Conservation (phyloP, 768 basidiomycete species). For the Lactarius trivialis region DNA sequence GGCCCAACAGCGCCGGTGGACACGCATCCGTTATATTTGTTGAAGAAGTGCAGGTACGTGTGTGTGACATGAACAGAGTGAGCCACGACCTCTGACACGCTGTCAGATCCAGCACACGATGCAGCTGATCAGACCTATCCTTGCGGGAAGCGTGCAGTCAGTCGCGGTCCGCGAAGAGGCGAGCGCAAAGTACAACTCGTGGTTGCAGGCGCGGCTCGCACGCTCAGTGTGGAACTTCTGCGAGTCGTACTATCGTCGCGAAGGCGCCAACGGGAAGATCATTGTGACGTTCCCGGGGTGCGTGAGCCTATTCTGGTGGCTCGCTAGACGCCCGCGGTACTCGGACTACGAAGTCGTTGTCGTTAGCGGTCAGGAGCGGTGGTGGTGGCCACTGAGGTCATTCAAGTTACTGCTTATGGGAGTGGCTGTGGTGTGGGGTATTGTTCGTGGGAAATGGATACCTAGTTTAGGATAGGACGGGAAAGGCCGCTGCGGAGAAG, state of each 20-base stretch:
- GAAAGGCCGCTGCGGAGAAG: not conserved
- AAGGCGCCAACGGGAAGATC: constrained; percentile 34
- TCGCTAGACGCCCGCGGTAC: constrained; percentile 39
- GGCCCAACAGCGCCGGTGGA: constrained; percentile 50
- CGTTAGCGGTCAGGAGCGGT: constrained; percentile 33
- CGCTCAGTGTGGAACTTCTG: constrained; percentile 50
- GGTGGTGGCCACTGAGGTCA: not conserved
- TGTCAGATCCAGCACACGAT: constrained; percentile 43
- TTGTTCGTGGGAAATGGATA: not conserved
- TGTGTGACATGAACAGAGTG: not conserved
- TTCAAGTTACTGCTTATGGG: not conserved
- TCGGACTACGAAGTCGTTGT: constrained; percentile 36
- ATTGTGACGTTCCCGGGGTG: constrained; percentile 51
- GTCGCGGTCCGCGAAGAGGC: constrained; percentile 44
- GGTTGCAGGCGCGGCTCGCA: constrained; percentile 43
- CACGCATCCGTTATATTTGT: constrained; percentile 53
- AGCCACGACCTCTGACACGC: not conserved
- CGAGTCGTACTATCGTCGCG: constrained; percentile 45
- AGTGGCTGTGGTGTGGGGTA: not conserved
- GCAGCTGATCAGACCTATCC: constrained; percentile 46
- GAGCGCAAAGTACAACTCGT: constrained; percentile 44
- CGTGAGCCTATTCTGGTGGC: constrained; percentile 47
- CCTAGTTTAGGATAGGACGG: not conserved
- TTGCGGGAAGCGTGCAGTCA: constrained; percentile 42
- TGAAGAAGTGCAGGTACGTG: constrained; percentile 46